A percentile compares a stretch with the other conserved stretches of the same genome.
Conservation (phyloP, 257 asterid species). For the Capsicum baccatum region DNA sequence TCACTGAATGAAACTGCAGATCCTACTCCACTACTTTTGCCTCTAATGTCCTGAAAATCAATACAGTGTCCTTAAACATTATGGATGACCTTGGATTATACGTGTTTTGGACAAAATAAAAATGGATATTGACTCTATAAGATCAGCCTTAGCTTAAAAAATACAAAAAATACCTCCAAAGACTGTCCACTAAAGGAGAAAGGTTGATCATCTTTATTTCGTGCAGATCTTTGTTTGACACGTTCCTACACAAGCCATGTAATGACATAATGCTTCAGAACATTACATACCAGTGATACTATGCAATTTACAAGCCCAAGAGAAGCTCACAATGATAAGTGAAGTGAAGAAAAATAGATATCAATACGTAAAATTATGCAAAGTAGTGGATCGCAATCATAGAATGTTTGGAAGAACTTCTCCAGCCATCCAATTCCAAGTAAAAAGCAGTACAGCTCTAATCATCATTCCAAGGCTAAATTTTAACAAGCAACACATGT, state of each 20-base stretch:
- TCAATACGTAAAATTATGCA: conserved; percentile 6
- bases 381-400: not conserved
- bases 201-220: conserved; percentile 59
- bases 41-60: conserved; percentile 51
- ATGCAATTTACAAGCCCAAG: conserved; percentile 1
- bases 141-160: conserved; percentile 29
- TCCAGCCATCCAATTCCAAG: not conserved
- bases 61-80: not conserved
- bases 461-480: conserved; percentile 1
- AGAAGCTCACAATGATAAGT: not conserved
- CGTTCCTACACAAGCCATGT: conserved; percentile 68
- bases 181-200: conserved; percentile 63
- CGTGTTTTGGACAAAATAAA: conserved; percentile 23
- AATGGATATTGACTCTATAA: conserved; percentile 9
- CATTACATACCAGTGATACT: conserved; percentile 3
- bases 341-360: not conserved
- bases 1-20: conserved; percentile 76
- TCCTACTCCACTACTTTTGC: conserved; percentile 54
- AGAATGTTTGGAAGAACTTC: conserved; percentile 18
- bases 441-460: conserved; percentile 9
- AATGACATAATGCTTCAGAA: not conserved
- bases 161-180: conserved; percentile 53
- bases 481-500: conserved; percentile 17
- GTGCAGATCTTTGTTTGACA: conserved; percentile 69
- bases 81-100: conserved; percentile 30